These are phyloP conservation scores for Penicillium olsonii DNA, from an alignment of 2,329 filamentous ascomycete genomes.

Conservation along the genomic window DNA sequence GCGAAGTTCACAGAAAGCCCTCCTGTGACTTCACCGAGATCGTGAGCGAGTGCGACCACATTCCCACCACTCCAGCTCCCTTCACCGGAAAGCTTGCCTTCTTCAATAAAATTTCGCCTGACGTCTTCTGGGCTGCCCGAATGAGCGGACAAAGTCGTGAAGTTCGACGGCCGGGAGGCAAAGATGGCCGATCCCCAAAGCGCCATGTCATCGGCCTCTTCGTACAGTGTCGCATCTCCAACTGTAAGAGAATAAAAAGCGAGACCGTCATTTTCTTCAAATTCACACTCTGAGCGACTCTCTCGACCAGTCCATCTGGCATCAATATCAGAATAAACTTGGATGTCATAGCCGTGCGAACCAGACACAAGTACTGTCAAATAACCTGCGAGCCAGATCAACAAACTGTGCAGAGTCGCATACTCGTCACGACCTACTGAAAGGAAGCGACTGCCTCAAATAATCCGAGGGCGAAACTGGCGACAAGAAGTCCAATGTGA, in stretches of 20 bases:
- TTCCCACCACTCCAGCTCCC: constrained; percentile 30
- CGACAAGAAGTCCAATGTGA: constrained; percentile 49
- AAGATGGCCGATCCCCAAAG: constrained; percentile 46
- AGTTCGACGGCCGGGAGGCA: constrained; percentile 34
- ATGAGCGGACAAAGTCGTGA: constrained; percentile 30
- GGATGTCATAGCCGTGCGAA: constrained; percentile 31
- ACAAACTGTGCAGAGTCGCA: background rate
- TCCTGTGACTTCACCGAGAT: constrained; percentile 36
- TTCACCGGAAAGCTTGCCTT: constrained; percentile 31
- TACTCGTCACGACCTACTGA: constrained; percentile 28
- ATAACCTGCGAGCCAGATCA: constrained; percentile 32
- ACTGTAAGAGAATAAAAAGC: constrained; percentile 37
- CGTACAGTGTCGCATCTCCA: constrained; percentile 33
- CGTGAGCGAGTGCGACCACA: constrained; percentile 42
- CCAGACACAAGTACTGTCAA: constrained; percentile 40
- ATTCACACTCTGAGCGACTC: constrained; percentile 23
- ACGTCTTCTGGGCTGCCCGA: constrained; percentile 32
- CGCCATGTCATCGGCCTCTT: constrained; percentile 44
- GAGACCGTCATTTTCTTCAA: constrained; percentile 27
- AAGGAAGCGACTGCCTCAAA: constrained; percentile 47
- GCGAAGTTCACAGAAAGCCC: constrained; percentile 41
- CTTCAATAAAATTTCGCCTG: constrained; percentile 32
- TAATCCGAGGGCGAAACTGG: constrained; percentile 47
- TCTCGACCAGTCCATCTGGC: constrained; percentile 45
- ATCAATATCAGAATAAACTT: constrained; percentile 48